phyloP scores from a whole-genome alignment of 2,329 filamentous ascomycete genomes.

The Alternaria burnsii region DNA sequence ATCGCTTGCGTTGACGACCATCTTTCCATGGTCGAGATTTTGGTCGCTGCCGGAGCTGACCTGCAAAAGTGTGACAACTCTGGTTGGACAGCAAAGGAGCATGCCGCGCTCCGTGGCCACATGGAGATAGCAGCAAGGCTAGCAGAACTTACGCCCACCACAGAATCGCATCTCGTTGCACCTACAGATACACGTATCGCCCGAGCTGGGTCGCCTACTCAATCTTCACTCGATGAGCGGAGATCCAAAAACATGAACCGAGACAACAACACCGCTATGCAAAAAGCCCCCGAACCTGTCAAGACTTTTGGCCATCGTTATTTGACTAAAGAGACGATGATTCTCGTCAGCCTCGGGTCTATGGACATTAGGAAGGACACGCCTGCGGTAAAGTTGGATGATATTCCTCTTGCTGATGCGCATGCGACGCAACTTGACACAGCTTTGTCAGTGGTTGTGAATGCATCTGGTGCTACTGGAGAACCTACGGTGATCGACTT shows the following conservation, averaged over 20 bases:
- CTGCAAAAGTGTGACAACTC: conserved; percentile 80
- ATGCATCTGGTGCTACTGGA: conserved; percentile 82
- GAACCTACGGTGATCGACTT: conserved; percentile 91
- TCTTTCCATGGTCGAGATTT: conserved; percentile 74
- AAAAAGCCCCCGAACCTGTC: conserved; percentile 75
- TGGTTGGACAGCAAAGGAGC: conserved; percentile 93
- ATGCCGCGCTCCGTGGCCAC: conserved; percentile 89
- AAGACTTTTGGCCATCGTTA: conserved; percentile 98
- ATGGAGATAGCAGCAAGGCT: conserved; percentile 79
- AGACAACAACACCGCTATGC: conserved; percentile 42
- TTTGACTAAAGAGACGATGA: conserved; percentile 84
- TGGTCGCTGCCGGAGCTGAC: conserved; percentile 81
- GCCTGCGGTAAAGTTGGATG: conserved; percentile 84
- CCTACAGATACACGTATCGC: conserved; percentile 38
- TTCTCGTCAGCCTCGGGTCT: conserved; percentile 90
- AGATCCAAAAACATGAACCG: conserved; percentile 51
- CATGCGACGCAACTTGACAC: conserved; percentile 95
- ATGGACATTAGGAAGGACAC: conserved; percentile 90
- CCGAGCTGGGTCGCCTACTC: conserved; percentile 57
- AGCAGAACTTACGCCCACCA: conserved; percentile 61
- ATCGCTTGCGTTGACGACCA: conserved; percentile 92
- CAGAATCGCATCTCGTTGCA: conserved; percentile 35
- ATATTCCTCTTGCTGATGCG: conserved; percentile 84
- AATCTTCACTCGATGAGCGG: conserved; percentile 66
- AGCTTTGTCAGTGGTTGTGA: conserved; percentile 88